Percentiles rank a stretch among this genome's conserved stretches.
Evolutionary conservation across 1,284 basidiomycete genomes (phyloP).

Genomic region (Papiliotrema flavescens): DNA sequence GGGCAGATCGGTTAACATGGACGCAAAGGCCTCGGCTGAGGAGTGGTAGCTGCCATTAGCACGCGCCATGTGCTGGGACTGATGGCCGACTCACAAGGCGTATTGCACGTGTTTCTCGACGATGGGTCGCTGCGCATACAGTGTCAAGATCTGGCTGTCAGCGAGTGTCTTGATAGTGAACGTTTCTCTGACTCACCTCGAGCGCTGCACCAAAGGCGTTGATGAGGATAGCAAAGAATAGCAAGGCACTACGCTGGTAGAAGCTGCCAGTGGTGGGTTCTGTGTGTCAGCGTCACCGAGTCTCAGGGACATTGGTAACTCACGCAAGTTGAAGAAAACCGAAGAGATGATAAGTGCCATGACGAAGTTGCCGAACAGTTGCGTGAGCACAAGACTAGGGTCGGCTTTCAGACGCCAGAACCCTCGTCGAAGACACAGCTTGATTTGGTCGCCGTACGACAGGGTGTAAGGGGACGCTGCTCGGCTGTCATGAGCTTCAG

Average conservation of each 20-base stretch:
- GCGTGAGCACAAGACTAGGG: slow-evolving; percentile 46
- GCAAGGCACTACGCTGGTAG: slow-evolving; percentile 41
- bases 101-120: slow-evolving; percentile 51
- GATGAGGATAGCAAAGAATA: slow-evolving; percentile 49
- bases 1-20: slow-evolving; percentile 52
- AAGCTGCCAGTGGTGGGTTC: slow-evolving; percentile 34
- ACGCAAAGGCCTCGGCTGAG: slow-evolving; percentile 50
- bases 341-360: slow-evolving; percentile 50
- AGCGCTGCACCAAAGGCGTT: slow-evolving; percentile 34
- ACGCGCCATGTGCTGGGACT: slow-evolving; percentile 43
- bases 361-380: slow-evolving; percentile 48
- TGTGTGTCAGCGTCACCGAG: not conserved
- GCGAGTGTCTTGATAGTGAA: not conserved
- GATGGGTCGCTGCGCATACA: slow-evolving; percentile 52
- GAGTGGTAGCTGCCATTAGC: slow-evolving; percentile 58
- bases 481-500: slow-evolving; percentile 18
- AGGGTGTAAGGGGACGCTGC: slow-evolving; percentile 49
- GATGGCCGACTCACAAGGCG: slow-evolving; percentile 46
- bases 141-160: slow-evolving; percentile 44
- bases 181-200: slow-evolving; percentile 12
- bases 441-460: slow-evolving; percentile 47
- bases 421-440: slow-evolving; percentile 48
- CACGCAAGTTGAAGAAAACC: slow-evolving; percentile 49
- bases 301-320: slow-evolving; percentile 4
- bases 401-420: slow-evolving; percentile 49